These are phyloP conservation scores for Auriscalpium orientale DNA, from an alignment of 768 basidiomycete genomes.

Conservation along the genomic window DNA sequence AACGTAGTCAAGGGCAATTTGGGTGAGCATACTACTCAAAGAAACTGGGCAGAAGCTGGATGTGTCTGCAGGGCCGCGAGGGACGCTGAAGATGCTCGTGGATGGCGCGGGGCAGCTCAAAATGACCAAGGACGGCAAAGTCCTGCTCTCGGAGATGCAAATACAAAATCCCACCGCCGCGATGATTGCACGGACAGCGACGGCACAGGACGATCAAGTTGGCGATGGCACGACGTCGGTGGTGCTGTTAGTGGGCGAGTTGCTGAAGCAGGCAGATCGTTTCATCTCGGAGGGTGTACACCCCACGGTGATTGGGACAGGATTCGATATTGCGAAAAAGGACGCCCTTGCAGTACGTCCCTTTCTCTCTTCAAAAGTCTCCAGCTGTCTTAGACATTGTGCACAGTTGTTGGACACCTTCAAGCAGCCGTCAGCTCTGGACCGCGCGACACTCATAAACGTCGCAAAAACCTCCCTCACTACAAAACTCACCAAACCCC, in stretches of 20 bases:
- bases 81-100: slow-evolving; percentile 98
- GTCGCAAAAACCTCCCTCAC: slow-evolving; percentile 94
- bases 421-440: slow-evolving; percentile 69
- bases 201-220: slow-evolving; percentile 98
- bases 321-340: slow-evolving; percentile 97
- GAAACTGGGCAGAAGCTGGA: not conserved
- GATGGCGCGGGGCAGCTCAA: slow-evolving; percentile 98
- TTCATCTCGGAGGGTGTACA: slow-evolving; percentile 98
- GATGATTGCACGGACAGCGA: slow-evolving; percentile 97
- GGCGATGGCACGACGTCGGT: slow-evolving; percentile 99
- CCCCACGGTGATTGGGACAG: slow-evolving; percentile 90
- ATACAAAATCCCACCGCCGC: slow-evolving; percentile 99
- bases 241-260: slow-evolving; percentile 89
- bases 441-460: slow-evolving; percentile 86
- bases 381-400: slow-evolving; percentile 16
- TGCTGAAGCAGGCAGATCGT: slow-evolving; percentile 95
- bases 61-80: slow-evolving; percentile 69
- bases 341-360: slow-evolving; percentile 73
- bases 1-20: slow-evolving; percentile 96
- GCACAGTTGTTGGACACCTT: slow-evolving; percentile 86
- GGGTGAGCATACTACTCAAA: slow-evolving; percentile 41
- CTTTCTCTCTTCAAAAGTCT: slow-evolving; percentile 6
- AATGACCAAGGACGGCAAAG: slow-evolving; percentile 99
- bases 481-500: slow-evolving; percentile 76
- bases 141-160: slow-evolving; percentile 98